Base-by-base conservation (phyloP, 805 yeast species). In the Sugiyamaella marilandica region DNA sequence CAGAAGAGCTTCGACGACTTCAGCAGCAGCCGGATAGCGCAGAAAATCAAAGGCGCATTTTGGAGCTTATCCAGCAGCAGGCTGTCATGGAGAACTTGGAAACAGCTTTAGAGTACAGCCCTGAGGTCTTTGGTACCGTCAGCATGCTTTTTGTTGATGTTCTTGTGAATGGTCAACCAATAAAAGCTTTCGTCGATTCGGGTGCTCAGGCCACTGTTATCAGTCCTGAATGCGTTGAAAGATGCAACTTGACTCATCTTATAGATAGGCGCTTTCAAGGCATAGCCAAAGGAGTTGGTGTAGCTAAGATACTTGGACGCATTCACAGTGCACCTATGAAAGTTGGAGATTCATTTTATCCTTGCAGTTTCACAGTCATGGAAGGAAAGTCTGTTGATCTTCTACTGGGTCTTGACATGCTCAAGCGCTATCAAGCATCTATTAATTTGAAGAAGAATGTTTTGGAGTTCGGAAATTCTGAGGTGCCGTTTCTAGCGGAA, bases 161-260 rank as follows among this genome's bases (percentile, higher is more conserved):
- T 39, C 84, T 81, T 59, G 84, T 92, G 35, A 91, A 94, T 62
- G 92, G 94, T 1, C 74, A 77, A 45, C 82, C 84, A 19, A 85
- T 90, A 2, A 87, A 87, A 65, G 98, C 98, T 0, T 89, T 94
- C 72, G 95, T 94, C 4, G 99, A 94, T 66, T 82, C 97, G 0
- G 99, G 99, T 1, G 98, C 99, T 0, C 97, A 90, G 67, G 74
- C 81, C 29, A 90, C 99, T 0, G 84, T 94, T 39, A 68, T 94
- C 63, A 82, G 90, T 32, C 86, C 95, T 1, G 72, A 74, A 41
- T 74, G 91, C 57, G 96, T 96, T 0, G 86, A 85, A 56, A 71
- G 74, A 46, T 80, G 91, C 54, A 86, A 86, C 1, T 70, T 94
- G 24, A 70, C 81, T 24, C 81, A 85, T 58, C 71, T 90, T 52